Base-by-base conservation (phyloP, 345 rosid species). In the Eutrema yunnanense region DNA sequence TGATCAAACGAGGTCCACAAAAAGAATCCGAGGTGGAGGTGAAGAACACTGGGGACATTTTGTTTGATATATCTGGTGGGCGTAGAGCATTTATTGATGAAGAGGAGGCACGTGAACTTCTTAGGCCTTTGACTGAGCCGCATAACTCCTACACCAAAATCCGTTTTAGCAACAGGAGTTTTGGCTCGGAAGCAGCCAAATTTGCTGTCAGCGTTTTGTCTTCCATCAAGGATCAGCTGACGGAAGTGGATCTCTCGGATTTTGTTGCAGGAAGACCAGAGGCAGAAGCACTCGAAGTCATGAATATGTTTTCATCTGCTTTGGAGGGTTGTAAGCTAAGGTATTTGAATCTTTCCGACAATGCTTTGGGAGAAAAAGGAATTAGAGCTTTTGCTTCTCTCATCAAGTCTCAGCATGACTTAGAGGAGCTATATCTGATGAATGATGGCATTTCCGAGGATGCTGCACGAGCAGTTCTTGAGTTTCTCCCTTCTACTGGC, bases 281-380 rank as follows among this genome's bases (percentile, higher is more conserved):
- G 81, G 81, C 69, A 2, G 96, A 90, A 81, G 97, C 97, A 44
- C 88, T 92, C 51, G 86, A 92, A 70, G 98, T 88, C 66, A 88
- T 90, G 89, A 80, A 34, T 60, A 82, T 88, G 65, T 90, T 92
- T 50, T 87, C 96, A 29, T 61, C 88, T 69, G 92, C 90, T 47
- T 73, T 92, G 73, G 96, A 90, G 71, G 91, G 98, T 63, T 85
- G 81, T 63, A 72, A 81, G 37, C 81, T 90, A 26, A 84, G 82
- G 72, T 88, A 33, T 56, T 77, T 92, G 80, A 79, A 88, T 83
- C 92, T 92, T n/a, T 90, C 98, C 0, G 85, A 88, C 81, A 92
- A 92, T 83, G 98, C 98, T n/a, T 76, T 92, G 81, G 98, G 98
- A 26, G 98, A 88, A 72, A 90, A 90, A 80, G 98, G 96, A 33